Evolutionary conservation across 2,329 filamentous ascomycete species (phyloP), one percentile per base, ranked within the genome.

Genomic region (Stagonosporopsis rhizophila): DNA sequence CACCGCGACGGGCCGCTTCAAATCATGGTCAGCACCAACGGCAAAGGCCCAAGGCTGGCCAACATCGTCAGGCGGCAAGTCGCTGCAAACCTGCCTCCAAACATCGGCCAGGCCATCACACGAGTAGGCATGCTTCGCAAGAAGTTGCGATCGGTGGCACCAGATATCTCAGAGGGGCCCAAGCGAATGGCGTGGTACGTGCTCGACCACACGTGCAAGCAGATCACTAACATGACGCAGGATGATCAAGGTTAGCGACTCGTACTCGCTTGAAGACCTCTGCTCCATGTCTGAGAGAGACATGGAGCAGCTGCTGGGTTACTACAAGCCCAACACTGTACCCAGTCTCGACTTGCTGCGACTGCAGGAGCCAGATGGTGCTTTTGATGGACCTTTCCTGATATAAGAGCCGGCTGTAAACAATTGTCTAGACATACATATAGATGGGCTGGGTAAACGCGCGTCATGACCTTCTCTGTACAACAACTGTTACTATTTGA

Each of bases 1-100:
- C 91, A 99, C 78, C 89, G 95, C 46, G 95, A 99, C 75, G 95
- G 95, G 0, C 95, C 95, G 6, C 78, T 99, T 58, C 95, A 99
- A 80, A 89, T 99, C 70, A 99, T 99, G 95, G 94, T 99, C 67
- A 96, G 91, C 79, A 99, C 95, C 32, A 99, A 98, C 75, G 95
- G 95, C 48, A 97, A 96, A 74, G 95, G 95, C 0, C 95, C 95
- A 0, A 88, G 94, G 72, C 80, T 99, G 61, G 95, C 95, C 9
- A 94, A 91, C 65, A 88, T 93, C 44, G 90, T 99, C 46, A 82
- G 94, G 50, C 85, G 89, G 72, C 87, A 90, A 72, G 96, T 99
- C 62, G 93, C 92, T 17, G 83, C 81, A 19, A 83, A 82, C 44
- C 79, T 99, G 53, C 95, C 95, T 1, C 79, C 80, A 17, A 92